These are phyloP conservation scores for Dioscorea cayenensis DNA, from an alignment of 116 monocot genomes.

Conservation along the genomic window DNA sequence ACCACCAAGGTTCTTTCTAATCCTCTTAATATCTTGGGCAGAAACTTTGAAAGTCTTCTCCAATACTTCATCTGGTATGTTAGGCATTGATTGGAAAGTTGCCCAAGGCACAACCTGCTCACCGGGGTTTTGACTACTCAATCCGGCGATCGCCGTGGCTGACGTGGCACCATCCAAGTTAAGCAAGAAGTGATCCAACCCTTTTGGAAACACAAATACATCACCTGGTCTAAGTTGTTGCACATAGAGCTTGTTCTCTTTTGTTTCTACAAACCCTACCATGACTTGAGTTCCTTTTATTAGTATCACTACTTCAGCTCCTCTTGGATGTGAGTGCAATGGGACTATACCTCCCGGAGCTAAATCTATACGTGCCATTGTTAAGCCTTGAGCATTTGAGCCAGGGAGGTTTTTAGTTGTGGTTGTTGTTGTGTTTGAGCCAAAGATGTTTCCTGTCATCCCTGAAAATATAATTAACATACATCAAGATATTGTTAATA, in stretches of 20 bases:
- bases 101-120: conserved; percentile 12
- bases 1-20: conserved; percentile 18
- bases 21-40: conserved; percentile 20
- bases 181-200: conserved; percentile 17
- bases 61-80: conserved; percentile 12
- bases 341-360: conserved; percentile 10
- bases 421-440: conserved; percentile 16
- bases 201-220: conserved; percentile 26
- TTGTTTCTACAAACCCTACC: conserved; percentile 28
- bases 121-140: conserved; percentile 32
- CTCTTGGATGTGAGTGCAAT: conserved; percentile 27
- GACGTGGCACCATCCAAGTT: conserved; percentile 14
- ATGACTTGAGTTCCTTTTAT: conserved; percentile 9
- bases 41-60: conserved; percentile 16
- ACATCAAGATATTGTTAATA: too few species aligned
- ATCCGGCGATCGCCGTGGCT: conserved; percentile 12
- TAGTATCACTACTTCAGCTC: conserved; percentile 17
- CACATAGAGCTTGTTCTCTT: conserved; percentile 7
- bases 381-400: conserved; percentile 18
- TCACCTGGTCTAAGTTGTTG: conserved; percentile 23
- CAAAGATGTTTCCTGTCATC: conserved; percentile 5
- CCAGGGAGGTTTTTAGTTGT: conserved; percentile 14
- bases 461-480: too few species aligned
- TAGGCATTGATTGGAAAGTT: conserved; percentile 17
- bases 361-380: conserved; percentile 15